Percentiles rank a stretch among this genome's conserved stretches.
phyloP scores from a whole-genome alignment of 306 rosid species.

The Prunus salicina region DNA sequence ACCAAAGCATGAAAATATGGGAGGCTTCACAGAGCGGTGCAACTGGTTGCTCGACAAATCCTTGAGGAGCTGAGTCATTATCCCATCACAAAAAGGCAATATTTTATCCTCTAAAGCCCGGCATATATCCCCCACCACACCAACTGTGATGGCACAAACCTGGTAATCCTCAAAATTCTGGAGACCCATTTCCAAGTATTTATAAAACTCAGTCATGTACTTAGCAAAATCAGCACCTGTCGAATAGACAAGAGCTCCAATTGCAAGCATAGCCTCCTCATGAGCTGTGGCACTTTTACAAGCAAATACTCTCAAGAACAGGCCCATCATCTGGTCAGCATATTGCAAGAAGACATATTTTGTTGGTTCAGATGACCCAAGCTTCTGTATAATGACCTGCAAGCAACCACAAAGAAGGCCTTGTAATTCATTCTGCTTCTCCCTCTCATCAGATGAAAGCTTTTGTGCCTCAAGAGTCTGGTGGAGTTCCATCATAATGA shows the following conservation, averaged over 20 bases:
- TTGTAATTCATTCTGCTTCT: slow-evolving; percentile 78
- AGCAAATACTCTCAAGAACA: slow-evolving; percentile 83
- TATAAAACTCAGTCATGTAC: slow-evolving; percentile 78
- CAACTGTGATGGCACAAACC: slow-evolving; percentile 93
- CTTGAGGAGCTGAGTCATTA: slow-evolving; percentile 92
- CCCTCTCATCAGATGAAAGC: slow-evolving; percentile 69
- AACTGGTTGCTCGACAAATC: slow-evolving; percentile 86
- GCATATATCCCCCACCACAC: slow-evolving; percentile 90
- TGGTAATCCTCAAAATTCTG: slow-evolving; percentile 96
- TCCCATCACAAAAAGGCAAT: slow-evolving; percentile 85
- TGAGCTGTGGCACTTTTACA: slow-evolving; percentile 94
- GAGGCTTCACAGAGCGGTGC: slow-evolving; percentile 96
- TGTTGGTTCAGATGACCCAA: slow-evolving; percentile 76
- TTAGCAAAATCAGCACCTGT: slow-evolving; percentile 71
- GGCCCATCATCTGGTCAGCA: slow-evolving; percentile 87
- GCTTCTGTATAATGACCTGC: slow-evolving; percentile 90
- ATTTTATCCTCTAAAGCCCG: slow-evolving; percentile 87
- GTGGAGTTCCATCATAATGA: slow-evolving; percentile 79
- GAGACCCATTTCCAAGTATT: slow-evolving; percentile 87
- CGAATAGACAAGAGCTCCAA: slow-evolving; percentile 93
- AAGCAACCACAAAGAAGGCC: slow-evolving; percentile 97
- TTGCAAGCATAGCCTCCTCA: slow-evolving; percentile 98
- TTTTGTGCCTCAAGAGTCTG: slow-evolving; percentile 73
- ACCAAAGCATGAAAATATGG: slow-evolving; percentile 92
- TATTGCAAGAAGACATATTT: slow-evolving; percentile 68